Conservation (phyloP, 1,139 yeast genomes). For the Hyphopichia khmerensis region DNA sequence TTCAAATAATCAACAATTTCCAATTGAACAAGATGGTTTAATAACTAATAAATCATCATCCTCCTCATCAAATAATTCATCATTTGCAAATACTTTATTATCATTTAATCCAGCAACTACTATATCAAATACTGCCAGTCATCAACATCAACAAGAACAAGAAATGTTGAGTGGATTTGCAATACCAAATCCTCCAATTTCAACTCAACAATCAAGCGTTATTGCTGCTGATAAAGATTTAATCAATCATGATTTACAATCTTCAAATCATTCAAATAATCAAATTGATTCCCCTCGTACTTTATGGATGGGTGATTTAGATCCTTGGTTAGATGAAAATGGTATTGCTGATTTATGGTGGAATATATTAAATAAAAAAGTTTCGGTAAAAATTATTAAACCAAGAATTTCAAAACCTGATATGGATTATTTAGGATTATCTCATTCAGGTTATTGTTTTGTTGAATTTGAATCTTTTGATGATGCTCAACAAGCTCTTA, state of each 20-base stretch:
- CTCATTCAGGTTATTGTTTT: slow-evolving; percentile 76
- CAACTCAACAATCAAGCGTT: slow-evolving; percentile 35
- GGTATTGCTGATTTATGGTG: slow-evolving; percentile 62
- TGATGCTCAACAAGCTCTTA: slow-evolving; percentile 65
- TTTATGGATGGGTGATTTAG: slow-evolving; percentile 80
- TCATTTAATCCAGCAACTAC: slow-evolving; percentile 2
- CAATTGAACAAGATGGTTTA: too few species aligned
- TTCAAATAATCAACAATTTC: too few species aligned
- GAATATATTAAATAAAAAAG: slow-evolving; percentile 39
- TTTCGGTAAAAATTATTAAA: slow-evolving; percentile 53
- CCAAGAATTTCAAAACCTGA: slow-evolving; percentile 36
- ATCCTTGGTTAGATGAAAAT: slow-evolving; percentile 68
- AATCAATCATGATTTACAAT: background rate
- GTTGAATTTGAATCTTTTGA: slow-evolving; percentile 62
- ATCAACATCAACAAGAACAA: slow-evolving; percentile 47
- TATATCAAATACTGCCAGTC: slow-evolving; percentile 37
- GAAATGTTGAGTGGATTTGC: slow-evolving; percentile 40
- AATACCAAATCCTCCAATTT: slow-evolving; percentile 44
- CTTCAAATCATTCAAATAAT: slow-evolving; percentile 6
- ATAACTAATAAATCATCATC: too few species aligned
- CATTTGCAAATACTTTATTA: background rate
- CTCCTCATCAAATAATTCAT: background rate
- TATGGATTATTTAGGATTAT: slow-evolving; percentile 24
- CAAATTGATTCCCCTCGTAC: slow-evolving; percentile 46
- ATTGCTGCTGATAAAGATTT: slow-evolving; percentile 8